A percentile compares a stretch with the other conserved stretches of the same genome.
Conservation (phyloP, 331 rosid species). For the Erythrophleum ivorense region DNA sequence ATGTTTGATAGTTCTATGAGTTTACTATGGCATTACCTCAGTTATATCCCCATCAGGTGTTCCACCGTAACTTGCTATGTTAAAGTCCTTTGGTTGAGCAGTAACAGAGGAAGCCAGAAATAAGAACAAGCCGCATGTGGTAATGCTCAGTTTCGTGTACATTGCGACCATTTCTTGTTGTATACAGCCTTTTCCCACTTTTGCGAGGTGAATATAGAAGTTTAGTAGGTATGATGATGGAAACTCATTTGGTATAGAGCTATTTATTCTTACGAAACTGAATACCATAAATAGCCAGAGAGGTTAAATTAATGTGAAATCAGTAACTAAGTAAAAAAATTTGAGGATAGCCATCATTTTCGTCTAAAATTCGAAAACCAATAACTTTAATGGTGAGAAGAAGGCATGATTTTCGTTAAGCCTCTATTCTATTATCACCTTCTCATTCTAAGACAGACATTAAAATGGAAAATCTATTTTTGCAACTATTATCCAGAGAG, state of each 20-base stretch:
- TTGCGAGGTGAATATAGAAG: background rate
- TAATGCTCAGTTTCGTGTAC: too few relatives aligned
- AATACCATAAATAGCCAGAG: background rate
- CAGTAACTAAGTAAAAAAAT: background rate
- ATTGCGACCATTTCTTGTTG: background rate
- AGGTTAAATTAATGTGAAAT: background rate
- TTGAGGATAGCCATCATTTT: background rate
- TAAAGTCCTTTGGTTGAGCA: constrained; percentile 10
- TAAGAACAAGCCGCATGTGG: too few relatives aligned
- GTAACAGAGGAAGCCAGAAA: too few relatives aligned
- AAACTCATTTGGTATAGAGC: background rate
- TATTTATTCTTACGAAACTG: background rate
- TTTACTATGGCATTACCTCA: constrained; percentile 22
- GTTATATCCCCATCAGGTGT: constrained; percentile 34
- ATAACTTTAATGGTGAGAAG: background rate
- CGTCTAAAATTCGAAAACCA: background rate
- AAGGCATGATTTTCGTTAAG: background rate
- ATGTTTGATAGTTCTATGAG: too few relatives aligned
- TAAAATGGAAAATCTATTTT: too few relatives aligned
- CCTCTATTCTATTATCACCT: too few relatives aligned
- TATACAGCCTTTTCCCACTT: background rate
- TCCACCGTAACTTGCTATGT: constrained; percentile 43
- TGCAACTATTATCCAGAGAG: too few relatives aligned
- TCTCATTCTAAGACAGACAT: too few relatives aligned
- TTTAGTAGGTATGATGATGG: background rate